Base-by-base conservation (phyloP, 306 rosid genomes). In the Trifolium fragiferum region DNA sequence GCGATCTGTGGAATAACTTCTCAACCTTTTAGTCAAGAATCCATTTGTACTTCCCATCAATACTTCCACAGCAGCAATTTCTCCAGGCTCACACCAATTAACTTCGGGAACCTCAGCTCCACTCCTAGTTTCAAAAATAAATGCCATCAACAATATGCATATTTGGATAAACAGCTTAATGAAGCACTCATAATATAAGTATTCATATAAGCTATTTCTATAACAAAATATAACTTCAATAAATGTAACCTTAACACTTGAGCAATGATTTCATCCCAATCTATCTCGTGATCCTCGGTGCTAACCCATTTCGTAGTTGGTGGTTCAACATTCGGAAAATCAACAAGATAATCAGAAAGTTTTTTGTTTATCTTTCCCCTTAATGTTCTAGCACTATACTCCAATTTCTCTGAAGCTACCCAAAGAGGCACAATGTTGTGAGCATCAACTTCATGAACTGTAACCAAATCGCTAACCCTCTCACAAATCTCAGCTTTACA, bases 51-150 rank as follows among this genome's bases (percentile, higher is more conserved):
- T 84, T 27, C 98, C 98, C 93, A 84, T 88, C 85, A 94, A 79
- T 38, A 88, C 89, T 66, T 94, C 94, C 93, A 85, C 69, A 14
- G 91, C 98, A 1, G 93, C 93, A 80, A 23, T 79, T 79, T 94
- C 97, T 64, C 98, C 97, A 1, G 98, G 90, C 74, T 79, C 88
- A 57, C 93, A 93, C 97, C 98, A 93, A n/a, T 80, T 70, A 72
- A 93, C 75, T 86, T 91, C 97, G 65, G 97, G 94, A 84, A 93
- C 98, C 83, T 89, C 97, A 14, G 86, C 90, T 75, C 93, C 98
- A 75, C 78, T 81, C 84, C 97, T 89, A 55, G 71, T 81, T 37
- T 51, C 67, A 41, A 40, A 25, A 66, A 43, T 0, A 43, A 12
- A 5, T 40, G 1, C 19, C 43, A 41, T 60, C 5, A 38, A 18